Evolutionary conservation across 129 eudicot genomes (phyloP), one percentile per base, ranked within the genome.

Genomic region (Centaurea solstitialis): DNA sequence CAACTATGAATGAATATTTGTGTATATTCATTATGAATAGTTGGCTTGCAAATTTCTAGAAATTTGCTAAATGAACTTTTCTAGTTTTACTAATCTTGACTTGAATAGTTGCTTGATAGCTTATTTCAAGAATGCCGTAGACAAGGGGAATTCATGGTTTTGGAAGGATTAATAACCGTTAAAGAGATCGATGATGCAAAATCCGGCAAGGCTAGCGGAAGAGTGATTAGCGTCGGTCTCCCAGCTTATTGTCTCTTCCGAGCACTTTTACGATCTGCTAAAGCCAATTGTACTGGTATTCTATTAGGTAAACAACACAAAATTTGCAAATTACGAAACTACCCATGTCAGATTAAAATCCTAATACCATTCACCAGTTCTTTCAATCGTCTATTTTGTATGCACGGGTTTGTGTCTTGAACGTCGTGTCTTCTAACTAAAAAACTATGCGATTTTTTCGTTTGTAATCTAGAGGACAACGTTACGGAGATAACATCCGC

Each of bases 181-280:
- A 89, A 89, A 81, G 99, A 94, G 85, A 87, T 94, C 37, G 97
- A 91, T 84, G 97, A 94, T 83, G 96, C 93, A 53, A 92, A 88
- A 82, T 89, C 91, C 30, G 88, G 89, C 37, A 90, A 88, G 83
- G 87, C 84, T 11, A 83, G 85, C 33, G 86, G 93, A 37, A 81
- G 87, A 71, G 86, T 89, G 57, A 80, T 94, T 37, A 83, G 93
- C 80, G 61, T 83, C 33, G 99, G 99, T 78, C 89, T 92, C 79
- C 94, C 94, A 22, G 97, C 99, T 74, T 92, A 92, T 85, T 86
- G 88, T 86, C 80, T 94, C 67, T 90, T 89, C 72, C 93, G 74
- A 83, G 78, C 83, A 62, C 94, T 94, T 70, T 15, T 92, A 64
- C 91, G 92, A 50, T 94, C 99, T 18, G 97, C 86, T 68, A 92